Conservation (phyloP, 305 asterid species). For the Caryopteris hybrid region DNA sequence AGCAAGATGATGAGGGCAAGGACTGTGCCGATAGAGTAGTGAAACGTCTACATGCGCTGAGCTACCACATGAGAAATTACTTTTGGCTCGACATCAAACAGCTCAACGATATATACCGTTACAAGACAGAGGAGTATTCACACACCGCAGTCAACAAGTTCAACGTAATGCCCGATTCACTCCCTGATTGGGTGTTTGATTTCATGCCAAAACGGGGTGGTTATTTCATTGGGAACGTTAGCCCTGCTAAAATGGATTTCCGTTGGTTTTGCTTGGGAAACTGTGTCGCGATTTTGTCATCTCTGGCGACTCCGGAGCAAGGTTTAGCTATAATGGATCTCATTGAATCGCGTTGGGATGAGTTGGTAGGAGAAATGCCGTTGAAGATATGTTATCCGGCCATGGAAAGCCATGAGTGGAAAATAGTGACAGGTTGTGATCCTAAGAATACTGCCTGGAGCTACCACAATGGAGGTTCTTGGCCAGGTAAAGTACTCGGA, state of each 20-base stretch:
- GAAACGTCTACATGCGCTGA: slow-evolving; percentile 70
- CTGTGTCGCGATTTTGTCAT: slow-evolving; percentile 67
- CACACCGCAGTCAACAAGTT: slow-evolving; percentile 92
- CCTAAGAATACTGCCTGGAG: slow-evolving; percentile 88
- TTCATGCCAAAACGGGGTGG: slow-evolving; percentile 85
- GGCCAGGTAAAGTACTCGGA: slow-evolving; percentile 57
- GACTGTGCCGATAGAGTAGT: slow-evolving; percentile 47
- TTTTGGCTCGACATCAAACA: slow-evolving; percentile 81
- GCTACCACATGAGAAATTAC: slow-evolving; percentile 80
- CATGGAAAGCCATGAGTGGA: slow-evolving; percentile 84
- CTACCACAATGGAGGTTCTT: slow-evolving; percentile 84
- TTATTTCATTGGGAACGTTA: slow-evolving; percentile 76
- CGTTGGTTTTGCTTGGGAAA: slow-evolving; percentile 90
- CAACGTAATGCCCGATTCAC: slow-evolving; percentile 83
- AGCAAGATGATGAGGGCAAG: slow-evolving; percentile 59
- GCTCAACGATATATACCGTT: slow-evolving; percentile 71
- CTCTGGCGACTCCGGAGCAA: slow-evolving; percentile 79
- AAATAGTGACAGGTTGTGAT: slow-evolving; percentile 76
- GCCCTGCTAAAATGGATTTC: slow-evolving; percentile 85
- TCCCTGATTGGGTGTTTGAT: slow-evolving; percentile 83
- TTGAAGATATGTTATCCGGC: slow-evolving; percentile 77
- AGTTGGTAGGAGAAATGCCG: slow-evolving; percentile 84
- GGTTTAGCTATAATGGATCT: slow-evolving; percentile 88
- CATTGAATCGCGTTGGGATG: slow-evolving; percentile 69
- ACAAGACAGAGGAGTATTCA: slow-evolving; percentile 82